Conservation (phyloP, 352 stramenopile genomes). For the Globisporangium emineosum region DNA sequence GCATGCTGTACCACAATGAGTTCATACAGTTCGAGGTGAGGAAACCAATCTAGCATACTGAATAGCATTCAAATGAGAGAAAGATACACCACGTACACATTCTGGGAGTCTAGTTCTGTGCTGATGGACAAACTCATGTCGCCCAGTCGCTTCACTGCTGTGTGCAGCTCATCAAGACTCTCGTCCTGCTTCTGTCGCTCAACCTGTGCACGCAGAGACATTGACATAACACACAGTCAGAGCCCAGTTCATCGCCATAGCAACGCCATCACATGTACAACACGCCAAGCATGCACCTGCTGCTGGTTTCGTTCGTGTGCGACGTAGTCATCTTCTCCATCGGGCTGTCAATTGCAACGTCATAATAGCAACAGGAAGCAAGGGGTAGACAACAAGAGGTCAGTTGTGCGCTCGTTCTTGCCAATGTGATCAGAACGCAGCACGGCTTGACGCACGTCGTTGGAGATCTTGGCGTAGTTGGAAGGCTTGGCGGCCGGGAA, state of each 20-base stretch:
- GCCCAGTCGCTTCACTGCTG: conserved; percentile 73
- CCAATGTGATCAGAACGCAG: no score
- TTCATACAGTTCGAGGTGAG: background rate
- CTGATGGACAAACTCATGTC: conserved; percentile 86
- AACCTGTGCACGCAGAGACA: conserved; percentile 16
- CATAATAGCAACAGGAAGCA: background rate
- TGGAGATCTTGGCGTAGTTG: conserved; percentile 71
- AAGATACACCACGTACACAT: conserved; percentile 49
- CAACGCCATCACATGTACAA: background rate
- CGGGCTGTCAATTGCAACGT: conserved; percentile 26
- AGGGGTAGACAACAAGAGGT: background rate
- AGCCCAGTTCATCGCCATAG: background rate
- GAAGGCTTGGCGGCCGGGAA: conserved; percentile 59
- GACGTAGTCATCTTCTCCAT: conserved; percentile 64
- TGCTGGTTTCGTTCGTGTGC: conserved; percentile 45
- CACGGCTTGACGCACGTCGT: conserved; percentile 34
- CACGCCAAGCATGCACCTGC: conserved; percentile 23
- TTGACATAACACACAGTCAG: background rate
- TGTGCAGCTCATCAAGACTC: conserved; percentile 73
- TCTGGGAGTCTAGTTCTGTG: conserved; percentile 79
- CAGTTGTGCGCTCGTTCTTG: background rate
- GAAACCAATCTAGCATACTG: background rate
- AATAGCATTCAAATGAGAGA: background rate
- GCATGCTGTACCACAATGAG: conserved; percentile 46
- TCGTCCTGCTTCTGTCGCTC: conserved; percentile 85